A percentile compares a stretch with the other conserved stretches of the same genome.
Conservation (phyloP, 2,329 filamentous ascomycete species). For the Cercospora citrullina region DNA sequence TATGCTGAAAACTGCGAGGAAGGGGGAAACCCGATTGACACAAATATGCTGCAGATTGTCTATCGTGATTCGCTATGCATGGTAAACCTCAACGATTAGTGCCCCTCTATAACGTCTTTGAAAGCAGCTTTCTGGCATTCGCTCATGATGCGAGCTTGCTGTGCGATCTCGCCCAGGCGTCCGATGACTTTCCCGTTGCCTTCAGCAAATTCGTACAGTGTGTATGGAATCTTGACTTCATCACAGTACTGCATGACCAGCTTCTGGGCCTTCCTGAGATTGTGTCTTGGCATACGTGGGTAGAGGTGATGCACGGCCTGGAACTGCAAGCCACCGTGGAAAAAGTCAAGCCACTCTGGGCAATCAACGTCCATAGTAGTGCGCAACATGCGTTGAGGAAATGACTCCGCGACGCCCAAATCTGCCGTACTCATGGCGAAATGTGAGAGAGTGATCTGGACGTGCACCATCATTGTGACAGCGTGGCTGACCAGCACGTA, state of each 20-base stretch:
- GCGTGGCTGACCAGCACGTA: slow-evolving; percentile 67
- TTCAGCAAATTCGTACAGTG: slow-evolving; percentile 61
- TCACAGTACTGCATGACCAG: slow-evolving; percentile 64
- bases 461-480: slow-evolving; percentile 66
- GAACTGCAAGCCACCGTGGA: slow-evolving; percentile 72
- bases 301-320: slow-evolving; percentile 71
- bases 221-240: slow-evolving; percentile 65
- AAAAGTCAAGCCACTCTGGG: slow-evolving; percentile 69
- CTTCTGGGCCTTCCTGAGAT: slow-evolving; percentile 61
- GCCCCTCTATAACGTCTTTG: slow-evolving; percentile 33
- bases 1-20: too few species aligned
- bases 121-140: slow-evolving; percentile 52
- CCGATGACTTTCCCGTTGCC: slow-evolving; percentile 61
- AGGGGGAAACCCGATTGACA: background rate
- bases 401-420: slow-evolving; percentile 64
- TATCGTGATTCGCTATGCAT: background rate
- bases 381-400: slow-evolving; percentile 67
- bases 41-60: background rate
- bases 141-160: slow-evolving; percentile 61
- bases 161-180: slow-evolving; percentile 58
- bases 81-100: slow-evolving; percentile 20
- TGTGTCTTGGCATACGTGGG: slow-evolving; percentile 67
- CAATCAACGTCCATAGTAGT: slow-evolving; percentile 76
- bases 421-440: slow-evolving; percentile 71
- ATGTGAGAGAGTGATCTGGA: slow-evolving; percentile 71